Conservation (phyloP, 2,329 filamentous ascomycete species). For the Aspergillus arachidicola region DNA sequence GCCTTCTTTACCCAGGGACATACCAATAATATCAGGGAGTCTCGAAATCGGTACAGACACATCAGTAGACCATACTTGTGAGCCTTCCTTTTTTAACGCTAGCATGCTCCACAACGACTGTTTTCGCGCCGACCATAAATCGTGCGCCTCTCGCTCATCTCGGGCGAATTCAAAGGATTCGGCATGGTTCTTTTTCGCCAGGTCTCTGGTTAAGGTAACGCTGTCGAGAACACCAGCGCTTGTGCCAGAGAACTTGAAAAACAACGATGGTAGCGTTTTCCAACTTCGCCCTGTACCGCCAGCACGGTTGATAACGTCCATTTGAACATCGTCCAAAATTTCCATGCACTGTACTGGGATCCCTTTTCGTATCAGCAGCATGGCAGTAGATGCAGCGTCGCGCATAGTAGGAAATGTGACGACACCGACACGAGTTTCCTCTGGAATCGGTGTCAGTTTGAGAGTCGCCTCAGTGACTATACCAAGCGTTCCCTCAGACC, state of each 20-base stretch:
- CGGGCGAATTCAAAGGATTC: conserved; percentile 59
- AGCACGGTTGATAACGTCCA: conserved; percentile 69
- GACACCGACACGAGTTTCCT: conserved; percentile 66
- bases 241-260: conserved; percentile 70
- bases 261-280: conserved; percentile 45
- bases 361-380: conserved; percentile 64
- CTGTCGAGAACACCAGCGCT: conserved; percentile 77
- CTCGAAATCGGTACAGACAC: conserved; percentile 64
- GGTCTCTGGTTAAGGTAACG: conserved; percentile 67
- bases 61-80: conserved; percentile 64
- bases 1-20: conserved; percentile 1
- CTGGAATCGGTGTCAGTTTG: conserved; percentile 66
- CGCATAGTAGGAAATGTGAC: conserved; percentile 62
- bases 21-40: conserved; percentile 64
- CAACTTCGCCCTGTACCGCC: conserved; percentile 58
- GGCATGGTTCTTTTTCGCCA: conserved; percentile 64
- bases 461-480: conserved; percentile 71
- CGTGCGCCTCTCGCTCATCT: conserved; percentile 56
- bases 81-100: conserved; percentile 56
- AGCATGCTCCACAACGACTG: conserved; percentile 65
- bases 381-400: conserved; percentile 65
- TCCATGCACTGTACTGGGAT: conserved; percentile 69
- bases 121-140: conserved; percentile 63
- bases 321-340: conserved; percentile 62
- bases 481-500: conserved; percentile 71